These are phyloP conservation scores for Boletales sp. DNA, from an alignment of 768 basidiomycete species.

Conservation along the genomic window DNA sequence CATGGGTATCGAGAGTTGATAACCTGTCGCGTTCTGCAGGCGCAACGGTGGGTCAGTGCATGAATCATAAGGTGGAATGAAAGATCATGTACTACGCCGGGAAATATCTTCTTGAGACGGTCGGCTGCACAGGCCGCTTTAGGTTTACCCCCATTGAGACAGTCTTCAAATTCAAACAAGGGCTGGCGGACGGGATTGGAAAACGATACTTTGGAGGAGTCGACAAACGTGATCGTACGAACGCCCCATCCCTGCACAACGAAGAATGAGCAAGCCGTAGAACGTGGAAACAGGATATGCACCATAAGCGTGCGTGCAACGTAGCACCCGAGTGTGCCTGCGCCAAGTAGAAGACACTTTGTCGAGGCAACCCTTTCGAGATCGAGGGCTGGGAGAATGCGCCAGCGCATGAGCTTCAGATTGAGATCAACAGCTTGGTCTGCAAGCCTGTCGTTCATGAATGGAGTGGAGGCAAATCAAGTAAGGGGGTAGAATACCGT, in stretches of 20 bases:
- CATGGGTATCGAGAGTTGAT: conserved; percentile 88
- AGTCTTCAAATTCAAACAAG: conserved; percentile 93
- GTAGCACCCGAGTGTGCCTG: conserved; percentile 96
- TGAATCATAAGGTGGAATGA: neutral
- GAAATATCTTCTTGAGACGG: conserved; percentile 82
- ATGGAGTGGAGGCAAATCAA: neutral
- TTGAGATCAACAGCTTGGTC: conserved; percentile 98
- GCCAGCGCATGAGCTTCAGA: conserved; percentile 96
- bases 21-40: conserved; percentile 75
- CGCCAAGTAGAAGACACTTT: conserved; percentile 83
- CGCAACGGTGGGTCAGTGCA: neutral
- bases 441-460: conserved; percentile 57
- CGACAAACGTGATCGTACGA: conserved; percentile 87
- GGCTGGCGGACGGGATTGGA: conserved; percentile 98
- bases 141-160: conserved; percentile 85
- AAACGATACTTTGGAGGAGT: conserved; percentile 89
- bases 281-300: rapidly evolving
- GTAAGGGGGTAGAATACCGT: conserved; percentile 41
- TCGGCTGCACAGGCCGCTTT: conserved; percentile 92
- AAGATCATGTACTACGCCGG: conserved; percentile 70
- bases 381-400: conserved; percentile 85
- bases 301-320: conserved; percentile 90
- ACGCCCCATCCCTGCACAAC: conserved; percentile 86
- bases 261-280: neutral
- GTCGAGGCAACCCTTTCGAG: conserved; percentile 83